phyloP scores from a whole-genome alignment of 2,329 filamentous ascomycete species.

The Penicillium verrucosum region DNA sequence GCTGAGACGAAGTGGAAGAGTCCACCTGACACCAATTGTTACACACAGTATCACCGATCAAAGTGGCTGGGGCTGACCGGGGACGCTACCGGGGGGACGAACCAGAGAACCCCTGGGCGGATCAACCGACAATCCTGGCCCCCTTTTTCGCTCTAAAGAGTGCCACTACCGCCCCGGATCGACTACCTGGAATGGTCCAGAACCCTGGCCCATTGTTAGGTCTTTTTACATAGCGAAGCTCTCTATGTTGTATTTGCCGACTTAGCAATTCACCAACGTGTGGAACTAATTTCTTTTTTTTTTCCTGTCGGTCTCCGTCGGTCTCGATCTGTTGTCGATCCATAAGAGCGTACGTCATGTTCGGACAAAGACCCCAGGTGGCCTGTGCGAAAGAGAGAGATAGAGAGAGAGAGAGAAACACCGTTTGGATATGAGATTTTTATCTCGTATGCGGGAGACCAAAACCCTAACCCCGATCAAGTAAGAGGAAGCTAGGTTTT shows the following conservation, averaged over 20 bases:
- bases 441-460: neutral
- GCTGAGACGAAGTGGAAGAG: neutral
- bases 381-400: slow-evolving; percentile 14
- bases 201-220: neutral
- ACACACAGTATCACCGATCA: neutral
- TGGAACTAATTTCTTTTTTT: neutral
- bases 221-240: neutral
- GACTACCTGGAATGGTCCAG: slow-evolving; percentile 14
- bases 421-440: slow-evolving; percentile 13
- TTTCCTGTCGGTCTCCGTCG: slow-evolving; percentile 4
- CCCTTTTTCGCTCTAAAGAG: slow-evolving; percentile 15
- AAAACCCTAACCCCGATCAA: slow-evolving; percentile 1
- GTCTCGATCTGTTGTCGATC: slow-evolving; percentile 10
- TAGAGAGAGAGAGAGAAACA: neutral
- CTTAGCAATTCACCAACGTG: neutral
- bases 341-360: slow-evolving; percentile 13
- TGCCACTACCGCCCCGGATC: slow-evolving; percentile 29
- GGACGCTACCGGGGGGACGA: slow-evolving; percentile 1
- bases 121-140: slow-evolving; percentile 26
- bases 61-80: slow-evolving; percentile 1
- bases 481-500: neutral
- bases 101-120: slow-evolving; percentile 30
- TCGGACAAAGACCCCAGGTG: slow-evolving; percentile 4
- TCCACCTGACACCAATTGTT: neutral
- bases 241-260: neutral